Evolutionary conservation across 108 stramenopile species (phyloP).

Genomic region (Schizochytrium sp.): DNA sequence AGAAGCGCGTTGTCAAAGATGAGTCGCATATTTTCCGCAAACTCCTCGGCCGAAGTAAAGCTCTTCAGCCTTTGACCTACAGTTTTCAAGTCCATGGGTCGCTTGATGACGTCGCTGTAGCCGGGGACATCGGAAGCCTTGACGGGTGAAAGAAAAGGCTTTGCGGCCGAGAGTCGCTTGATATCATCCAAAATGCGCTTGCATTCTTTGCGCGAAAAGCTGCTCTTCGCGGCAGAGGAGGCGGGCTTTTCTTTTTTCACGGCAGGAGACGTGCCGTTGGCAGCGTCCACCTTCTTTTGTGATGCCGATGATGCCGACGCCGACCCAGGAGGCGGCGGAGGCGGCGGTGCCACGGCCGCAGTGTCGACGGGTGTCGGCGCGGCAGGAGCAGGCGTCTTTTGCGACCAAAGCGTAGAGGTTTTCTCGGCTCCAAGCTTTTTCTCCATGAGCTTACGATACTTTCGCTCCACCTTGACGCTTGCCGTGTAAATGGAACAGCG

Average conservation of each 20-base stretch:
- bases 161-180: neutral
- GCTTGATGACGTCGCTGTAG: slow-evolving; percentile 45
- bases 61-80: slow-evolving; percentile 27
- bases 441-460: neutral
- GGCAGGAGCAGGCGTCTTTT: neutral
- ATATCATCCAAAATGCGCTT: neutral
- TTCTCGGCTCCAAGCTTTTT: neutral
- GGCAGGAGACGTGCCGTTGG: neutral
- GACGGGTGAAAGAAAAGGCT: slow-evolving; percentile 47
- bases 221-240: neutral
- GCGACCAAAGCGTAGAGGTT: neutral
- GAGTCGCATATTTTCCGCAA: slow-evolving; percentile 43
- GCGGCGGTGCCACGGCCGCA: no score
- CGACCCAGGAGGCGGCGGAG: no score
- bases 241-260: neutral
- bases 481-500: neutral
- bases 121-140: slow-evolving; percentile 43
- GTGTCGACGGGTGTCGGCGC: no score
- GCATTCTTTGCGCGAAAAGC: neutral
- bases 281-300: no score
- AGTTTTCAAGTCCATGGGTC: slow-evolving; percentile 63
- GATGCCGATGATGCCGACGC: no score
- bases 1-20: slow-evolving; percentile 58
- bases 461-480: neutral
- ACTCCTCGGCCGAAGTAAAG: slow-evolving; percentile 33